Evolutionary conservation across 768 basidiomycete species (phyloP).

Genomic region (Imleria badia): DNA sequence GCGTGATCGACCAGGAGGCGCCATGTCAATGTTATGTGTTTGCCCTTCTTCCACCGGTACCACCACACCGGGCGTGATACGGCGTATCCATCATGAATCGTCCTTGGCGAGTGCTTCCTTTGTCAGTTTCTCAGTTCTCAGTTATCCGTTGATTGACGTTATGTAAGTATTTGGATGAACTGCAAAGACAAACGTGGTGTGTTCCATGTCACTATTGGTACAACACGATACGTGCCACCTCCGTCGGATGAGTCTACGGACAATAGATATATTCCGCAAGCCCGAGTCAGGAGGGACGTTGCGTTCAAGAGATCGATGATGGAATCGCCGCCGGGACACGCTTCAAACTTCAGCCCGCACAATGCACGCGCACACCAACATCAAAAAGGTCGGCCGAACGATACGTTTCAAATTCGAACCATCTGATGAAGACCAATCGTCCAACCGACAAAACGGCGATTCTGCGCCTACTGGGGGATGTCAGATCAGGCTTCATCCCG

Average conservation of each 20-base stretch:
- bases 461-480: not conserved
- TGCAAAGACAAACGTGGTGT: not conserved
- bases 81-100: not conserved
- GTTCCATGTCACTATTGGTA: not conserved
- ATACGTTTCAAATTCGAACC: not conserved
- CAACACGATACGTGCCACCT: not conserved
- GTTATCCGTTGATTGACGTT: not conserved
- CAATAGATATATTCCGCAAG: not conserved
- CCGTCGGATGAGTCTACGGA: not conserved
- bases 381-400: not conserved
- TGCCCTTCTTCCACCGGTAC: conserved; percentile 1
- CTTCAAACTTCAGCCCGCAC: not conserved
- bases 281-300: not conserved
- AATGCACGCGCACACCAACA: not conserved
- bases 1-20: conserved; percentile 2
- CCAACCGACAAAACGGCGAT: not conserved
- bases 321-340: not conserved
- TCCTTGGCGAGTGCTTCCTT: not conserved
- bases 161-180: not conserved
- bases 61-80: not conserved
- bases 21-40: no score
- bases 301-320: not conserved
- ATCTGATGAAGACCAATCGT: conserved; percentile 5
- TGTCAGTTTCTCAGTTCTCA: not conserved
- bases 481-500: not conserved